phyloP scores from a whole-genome alignment of 768 basidiomycete species.

The Favolaschia claudopus region DNA sequence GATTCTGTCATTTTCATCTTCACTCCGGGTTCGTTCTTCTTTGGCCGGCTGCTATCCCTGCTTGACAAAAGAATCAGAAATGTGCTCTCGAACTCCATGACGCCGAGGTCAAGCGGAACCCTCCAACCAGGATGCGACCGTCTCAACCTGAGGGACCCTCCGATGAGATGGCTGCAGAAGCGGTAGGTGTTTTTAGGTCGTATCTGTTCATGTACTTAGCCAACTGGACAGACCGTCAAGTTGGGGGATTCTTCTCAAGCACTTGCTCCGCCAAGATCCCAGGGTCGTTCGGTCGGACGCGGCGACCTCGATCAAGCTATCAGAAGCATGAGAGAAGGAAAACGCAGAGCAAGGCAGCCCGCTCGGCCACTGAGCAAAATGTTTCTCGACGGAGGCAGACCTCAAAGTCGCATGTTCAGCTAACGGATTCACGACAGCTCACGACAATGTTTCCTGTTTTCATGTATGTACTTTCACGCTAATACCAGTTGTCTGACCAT shows the following conservation, averaged over 20 bases:
- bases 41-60: not conserved
- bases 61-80: constrained; percentile 55
- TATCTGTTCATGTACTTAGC: constrained; percentile 6
- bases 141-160: constrained; percentile 30
- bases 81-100: constrained; percentile 73
- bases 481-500: too few species aligned
- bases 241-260: constrained; percentile 31
- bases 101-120: constrained; percentile 45
- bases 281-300: constrained; percentile 66
- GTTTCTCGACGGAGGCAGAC: constrained; percentile 70
- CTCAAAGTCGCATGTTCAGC: constrained; percentile 44
- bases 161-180: constrained; percentile 27
- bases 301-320: constrained; percentile 89
- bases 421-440: constrained; percentile 21
- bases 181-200: constrained; percentile 24
- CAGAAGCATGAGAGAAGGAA: constrained; percentile 77
- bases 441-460: too few species aligned
- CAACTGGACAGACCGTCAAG: constrained; percentile 56
- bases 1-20: constrained; percentile 76
- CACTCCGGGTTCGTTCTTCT: constrained; percentile 56
- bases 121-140: constrained; percentile 32
- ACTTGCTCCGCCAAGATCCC: constrained; percentile 44
- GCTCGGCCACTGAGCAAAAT: constrained; percentile 79
- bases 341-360: constrained; percentile 56
- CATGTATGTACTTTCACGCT: too few species aligned